Conservation (phyloP, 257 asterid species). For the Perilla frutescens region DNA sequence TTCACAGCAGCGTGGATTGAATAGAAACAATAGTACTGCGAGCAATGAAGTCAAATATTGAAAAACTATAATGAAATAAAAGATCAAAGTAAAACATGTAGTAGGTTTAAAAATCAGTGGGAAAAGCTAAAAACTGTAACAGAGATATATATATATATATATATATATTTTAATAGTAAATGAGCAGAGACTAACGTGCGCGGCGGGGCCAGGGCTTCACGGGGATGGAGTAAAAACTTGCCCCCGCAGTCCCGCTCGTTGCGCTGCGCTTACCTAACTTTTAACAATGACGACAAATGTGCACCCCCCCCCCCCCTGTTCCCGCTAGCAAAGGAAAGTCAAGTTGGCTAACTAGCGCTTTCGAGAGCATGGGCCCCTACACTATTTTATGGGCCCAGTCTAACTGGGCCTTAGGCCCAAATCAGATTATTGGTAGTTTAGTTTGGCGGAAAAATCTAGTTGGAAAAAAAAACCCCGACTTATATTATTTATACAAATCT, state of each 20-base stretch:
- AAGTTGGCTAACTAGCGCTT: conserved; percentile 37
- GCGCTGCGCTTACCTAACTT: conserved; percentile 36
- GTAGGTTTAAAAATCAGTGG: background rate
- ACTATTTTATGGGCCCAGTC: conserved; percentile 17
- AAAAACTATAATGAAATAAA: conserved; percentile 13
- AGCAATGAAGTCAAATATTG: background rate
- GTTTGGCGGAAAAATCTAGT: background rate
- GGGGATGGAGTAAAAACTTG: conserved; percentile 42
- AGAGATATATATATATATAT: background rate
- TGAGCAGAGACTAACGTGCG: conserved; percentile 25
- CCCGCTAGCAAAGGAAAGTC: conserved; percentile 32
- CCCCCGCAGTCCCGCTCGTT: conserved; percentile 34
- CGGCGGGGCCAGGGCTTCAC: conserved; percentile 39
- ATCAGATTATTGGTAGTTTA: background rate
- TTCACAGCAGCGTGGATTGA: background rate
- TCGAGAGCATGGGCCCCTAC: background rate
- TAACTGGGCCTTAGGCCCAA: conserved; percentile 16
- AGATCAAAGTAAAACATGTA: background rate
- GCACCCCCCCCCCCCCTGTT: conserved; percentile 16
- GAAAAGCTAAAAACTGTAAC: background rate
- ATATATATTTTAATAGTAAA: background rate
- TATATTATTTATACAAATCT: too few relatives aligned
- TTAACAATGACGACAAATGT: conserved; percentile 33
- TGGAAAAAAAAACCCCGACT: background rate
- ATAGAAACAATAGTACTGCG: background rate